phyloP scores from a whole-genome alignment of 73 alveolate genomes.

The Paramecium biaurelia region DNA sequence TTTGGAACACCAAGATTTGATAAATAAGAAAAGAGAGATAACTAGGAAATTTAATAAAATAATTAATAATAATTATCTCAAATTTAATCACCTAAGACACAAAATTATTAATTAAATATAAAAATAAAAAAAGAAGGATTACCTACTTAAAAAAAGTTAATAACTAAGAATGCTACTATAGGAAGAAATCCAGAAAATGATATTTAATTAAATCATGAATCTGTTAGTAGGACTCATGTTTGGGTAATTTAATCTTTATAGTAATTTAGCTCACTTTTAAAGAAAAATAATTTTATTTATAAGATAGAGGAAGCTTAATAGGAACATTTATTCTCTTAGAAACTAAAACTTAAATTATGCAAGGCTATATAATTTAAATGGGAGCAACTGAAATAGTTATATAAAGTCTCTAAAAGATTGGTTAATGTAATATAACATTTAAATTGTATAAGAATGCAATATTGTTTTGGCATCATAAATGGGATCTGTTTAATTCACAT shows the following conservation, averaged over 20 bases:
- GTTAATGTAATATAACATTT: background rate
- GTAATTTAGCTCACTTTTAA: background rate
- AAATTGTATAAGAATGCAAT: background rate
- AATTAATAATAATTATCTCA: background rate
- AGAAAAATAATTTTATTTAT: background rate
- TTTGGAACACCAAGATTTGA: constrained; percentile 46
- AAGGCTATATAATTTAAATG: background rate
- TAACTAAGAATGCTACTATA: background rate
- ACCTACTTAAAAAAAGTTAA: background rate
- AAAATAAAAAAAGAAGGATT: constrained; percentile 17
- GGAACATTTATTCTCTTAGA: constrained; percentile 31
- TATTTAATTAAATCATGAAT: background rate
- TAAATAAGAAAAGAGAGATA: background rate
- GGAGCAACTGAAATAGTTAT: background rate
- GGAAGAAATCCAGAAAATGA: constrained; percentile 42
- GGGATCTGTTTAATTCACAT: background rate
- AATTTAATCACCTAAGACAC: background rate
- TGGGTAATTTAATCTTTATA: background rate
- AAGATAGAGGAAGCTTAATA: constrained; percentile 18
- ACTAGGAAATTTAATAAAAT: background rate
- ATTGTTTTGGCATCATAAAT: background rate
- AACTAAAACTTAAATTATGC: background rate
- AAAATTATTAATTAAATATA: background rate
- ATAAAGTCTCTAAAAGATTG: background rate
- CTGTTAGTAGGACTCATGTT: constrained; percentile 21